A percentile compares a stretch with the other conserved stretches of the same genome.
Conservation (phyloP, 1,284 basidiomycete species). For the Xerocomus nothofagi region DNA sequence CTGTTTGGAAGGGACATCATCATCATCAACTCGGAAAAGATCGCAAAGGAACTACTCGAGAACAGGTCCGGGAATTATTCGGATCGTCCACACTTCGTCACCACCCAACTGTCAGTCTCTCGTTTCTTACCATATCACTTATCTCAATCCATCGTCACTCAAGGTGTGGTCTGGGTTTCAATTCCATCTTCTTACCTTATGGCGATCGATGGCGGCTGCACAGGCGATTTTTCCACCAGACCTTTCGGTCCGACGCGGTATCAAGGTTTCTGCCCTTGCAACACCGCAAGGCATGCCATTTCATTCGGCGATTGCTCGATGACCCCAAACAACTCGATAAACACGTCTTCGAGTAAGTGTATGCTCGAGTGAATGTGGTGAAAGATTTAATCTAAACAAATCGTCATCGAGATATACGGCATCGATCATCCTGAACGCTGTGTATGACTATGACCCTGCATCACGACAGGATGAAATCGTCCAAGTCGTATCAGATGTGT, state of each 20-base stretch:
- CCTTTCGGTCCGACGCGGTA: slow-evolving; percentile 1
- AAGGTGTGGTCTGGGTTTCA: slow-evolving; percentile 9
- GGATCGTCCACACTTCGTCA: slow-evolving; percentile 12
- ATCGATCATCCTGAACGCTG: slow-evolving; percentile 7
- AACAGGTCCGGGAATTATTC: slow-evolving; percentile 16
- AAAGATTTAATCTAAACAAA: background rate
- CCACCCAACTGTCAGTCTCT: slow-evolving; percentile 12
- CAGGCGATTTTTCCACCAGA: slow-evolving; percentile 16
- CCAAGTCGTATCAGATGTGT: background rate
- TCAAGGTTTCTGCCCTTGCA: slow-evolving; percentile 11
- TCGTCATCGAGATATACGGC: slow-evolving; percentile 8
- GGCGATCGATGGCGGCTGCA: slow-evolving; percentile 16
- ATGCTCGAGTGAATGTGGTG: no score
- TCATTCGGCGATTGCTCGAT: slow-evolving; percentile 14
- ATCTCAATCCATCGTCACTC: background rate
- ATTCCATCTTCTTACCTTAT: slow-evolving; percentile 2
- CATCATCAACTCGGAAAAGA: slow-evolving; percentile 21
- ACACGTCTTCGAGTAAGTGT: slow-evolving; percentile 11
- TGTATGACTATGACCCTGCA: slow-evolving; percentile 19
- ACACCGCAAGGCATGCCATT: slow-evolving; percentile 13
- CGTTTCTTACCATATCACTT: background rate
- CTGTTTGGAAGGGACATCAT: slow-evolving; percentile 19
- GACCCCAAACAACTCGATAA: slow-evolving; percentile 6
- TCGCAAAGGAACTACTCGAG: slow-evolving; percentile 20
- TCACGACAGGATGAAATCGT: slow-evolving; percentile 13